Conservation (phyloP, 441 rosid species). For the Hypseocharis bilobata region DNA sequence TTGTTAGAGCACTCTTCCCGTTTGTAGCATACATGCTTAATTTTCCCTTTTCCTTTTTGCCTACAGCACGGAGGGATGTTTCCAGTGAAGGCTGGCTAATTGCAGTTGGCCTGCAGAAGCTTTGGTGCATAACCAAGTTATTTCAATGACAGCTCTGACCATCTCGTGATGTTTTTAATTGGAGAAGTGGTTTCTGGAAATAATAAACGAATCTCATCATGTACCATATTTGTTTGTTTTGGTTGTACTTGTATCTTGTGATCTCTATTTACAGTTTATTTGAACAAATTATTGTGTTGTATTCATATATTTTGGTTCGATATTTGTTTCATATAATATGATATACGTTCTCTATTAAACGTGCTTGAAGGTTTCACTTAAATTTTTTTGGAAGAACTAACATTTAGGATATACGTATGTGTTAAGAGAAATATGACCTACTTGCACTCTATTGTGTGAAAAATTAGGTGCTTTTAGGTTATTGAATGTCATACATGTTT, state of each 20-base stretch:
- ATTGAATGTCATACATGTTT: no score
- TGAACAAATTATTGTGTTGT: background rate
- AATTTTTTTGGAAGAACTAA: no score
- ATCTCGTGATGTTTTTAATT: background rate
- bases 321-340: background rate
- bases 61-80: slow-evolving; percentile 18
- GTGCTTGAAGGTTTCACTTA: no score
- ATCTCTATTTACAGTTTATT: background rate
- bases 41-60: background rate
- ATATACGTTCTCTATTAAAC: background rate
- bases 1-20: background rate
- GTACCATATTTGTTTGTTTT: slow-evolving; percentile 12
- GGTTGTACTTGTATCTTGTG: background rate
- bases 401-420: no score
- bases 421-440: no score
- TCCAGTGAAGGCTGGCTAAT: background rate
- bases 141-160: slow-evolving; percentile 1
- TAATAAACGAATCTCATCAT: slow-evolving; percentile 7
- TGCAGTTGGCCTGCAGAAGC: slow-evolving; percentile 2
- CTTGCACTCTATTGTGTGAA: no score
- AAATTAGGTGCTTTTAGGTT: no score
- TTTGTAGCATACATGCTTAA: background rate
- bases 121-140: slow-evolving; percentile 6
- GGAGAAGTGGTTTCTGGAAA: background rate
- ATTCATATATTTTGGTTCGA: background rate